Percentiles rank a stretch among this genome's conserved stretches.
Conservation (phyloP, 108 stramenopile species). For the Conticribra guillardii region DNA sequence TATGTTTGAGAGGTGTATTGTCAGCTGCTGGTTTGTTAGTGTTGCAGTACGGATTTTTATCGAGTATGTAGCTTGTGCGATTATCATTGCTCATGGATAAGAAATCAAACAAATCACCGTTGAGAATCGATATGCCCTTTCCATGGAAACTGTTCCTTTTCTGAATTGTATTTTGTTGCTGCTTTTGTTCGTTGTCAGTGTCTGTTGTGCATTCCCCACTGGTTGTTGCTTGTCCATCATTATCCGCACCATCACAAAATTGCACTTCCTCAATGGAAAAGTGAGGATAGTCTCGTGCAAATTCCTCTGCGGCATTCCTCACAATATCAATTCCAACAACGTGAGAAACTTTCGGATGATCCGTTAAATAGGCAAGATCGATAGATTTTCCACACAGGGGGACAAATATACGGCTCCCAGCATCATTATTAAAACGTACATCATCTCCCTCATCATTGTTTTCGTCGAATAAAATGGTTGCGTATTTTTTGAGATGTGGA, state of each 20-base stretch:
- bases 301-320: constrained; percentile 70
- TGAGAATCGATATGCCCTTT: constrained; percentile 58
- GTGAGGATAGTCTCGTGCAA: constrained; percentile 68
- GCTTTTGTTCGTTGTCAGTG: neutral
- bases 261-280: constrained; percentile 39
- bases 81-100: constrained; percentile 28
- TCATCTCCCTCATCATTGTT: neutral
- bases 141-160: constrained; percentile 47
- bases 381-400: constrained; percentile 91
- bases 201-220: neutral
- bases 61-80: constrained; percentile 11
- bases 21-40: no score
- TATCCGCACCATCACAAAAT: neutral
- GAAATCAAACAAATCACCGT: constrained; percentile 74
- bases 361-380: constrained; percentile 76
- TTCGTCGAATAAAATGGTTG: constrained; percentile 16
- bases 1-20: no score
- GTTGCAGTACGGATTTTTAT: no score
- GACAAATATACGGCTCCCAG: constrained; percentile 56
- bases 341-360: constrained; percentile 32
- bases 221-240: no score
- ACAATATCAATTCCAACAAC: constrained; percentile 85
- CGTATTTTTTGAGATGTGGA: constrained; percentile 35
- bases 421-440: constrained; percentile 2
- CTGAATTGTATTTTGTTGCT: neutral